These are phyloP conservation scores for Fusarium chaquense DNA, from an alignment of 2,329 filamentous ascomycete genomes.

Conservation along the genomic window DNA sequence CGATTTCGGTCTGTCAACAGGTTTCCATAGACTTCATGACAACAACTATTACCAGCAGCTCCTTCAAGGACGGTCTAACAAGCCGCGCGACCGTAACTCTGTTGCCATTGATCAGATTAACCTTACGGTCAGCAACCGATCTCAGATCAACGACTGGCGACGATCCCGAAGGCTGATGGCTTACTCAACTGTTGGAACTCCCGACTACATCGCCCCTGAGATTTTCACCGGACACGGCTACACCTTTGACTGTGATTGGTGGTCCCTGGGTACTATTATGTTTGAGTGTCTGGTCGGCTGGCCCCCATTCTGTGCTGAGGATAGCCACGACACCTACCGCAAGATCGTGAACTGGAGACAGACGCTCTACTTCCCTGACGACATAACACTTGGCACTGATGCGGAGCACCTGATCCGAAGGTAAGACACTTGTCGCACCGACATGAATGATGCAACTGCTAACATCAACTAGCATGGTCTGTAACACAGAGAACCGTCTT, in stretches of 20 bases:
- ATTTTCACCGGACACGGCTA: slow-evolving; percentile 98
- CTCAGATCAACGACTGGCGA: slow-evolving; percentile 98
- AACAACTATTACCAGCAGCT: slow-evolving; percentile 99
- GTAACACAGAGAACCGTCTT: slow-evolving; percentile 91
- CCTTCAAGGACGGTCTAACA: slow-evolving; percentile 81
- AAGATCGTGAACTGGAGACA: slow-evolving; percentile 99
- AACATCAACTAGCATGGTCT: slow-evolving; percentile 77
- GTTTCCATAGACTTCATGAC: slow-evolving; percentile 97
- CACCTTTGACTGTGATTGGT: slow-evolving; percentile 98
- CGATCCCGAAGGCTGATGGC: slow-evolving; percentile 95
- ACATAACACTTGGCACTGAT: slow-evolving; percentile 87
- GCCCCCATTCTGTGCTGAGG: slow-evolving; percentile 98
- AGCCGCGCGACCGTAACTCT: slow-evolving; percentile 85
- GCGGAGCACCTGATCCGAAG: slow-evolving; percentile 93
- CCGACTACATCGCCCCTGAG: slow-evolving; percentile 98
- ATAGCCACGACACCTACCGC: slow-evolving; percentile 96
- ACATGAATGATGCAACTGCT: background rate
- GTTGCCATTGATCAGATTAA: slow-evolving; percentile 98
- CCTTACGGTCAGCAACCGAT: slow-evolving; percentile 95
- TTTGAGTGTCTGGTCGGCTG: slow-evolving; percentile 98
- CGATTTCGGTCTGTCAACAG: slow-evolving; percentile 96
- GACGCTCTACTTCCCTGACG: slow-evolving; percentile 95
- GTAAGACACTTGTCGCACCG: slow-evolving; percentile 62
- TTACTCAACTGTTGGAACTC: slow-evolving; percentile 97
- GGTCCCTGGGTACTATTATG: slow-evolving; percentile 99